phyloP scores from a whole-genome alignment of 208 protist genomes.

The Leishmania major region DNA sequence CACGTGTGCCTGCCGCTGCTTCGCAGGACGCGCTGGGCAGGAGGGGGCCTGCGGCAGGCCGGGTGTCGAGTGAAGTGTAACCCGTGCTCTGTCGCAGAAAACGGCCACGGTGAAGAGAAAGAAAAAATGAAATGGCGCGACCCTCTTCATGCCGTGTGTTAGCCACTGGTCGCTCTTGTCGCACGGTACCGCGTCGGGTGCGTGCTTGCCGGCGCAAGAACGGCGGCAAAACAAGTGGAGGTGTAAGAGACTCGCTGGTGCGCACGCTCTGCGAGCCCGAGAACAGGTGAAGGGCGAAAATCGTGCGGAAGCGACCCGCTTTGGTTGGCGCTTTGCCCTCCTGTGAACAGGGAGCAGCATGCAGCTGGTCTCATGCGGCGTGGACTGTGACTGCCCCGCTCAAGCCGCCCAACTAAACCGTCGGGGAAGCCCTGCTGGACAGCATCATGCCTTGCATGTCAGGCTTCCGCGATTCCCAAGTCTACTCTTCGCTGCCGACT shows the following conservation, averaged over 20 bases:
- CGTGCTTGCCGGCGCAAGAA: neutral
- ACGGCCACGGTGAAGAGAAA: accelerated
- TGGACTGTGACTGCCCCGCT: too few relatives aligned
- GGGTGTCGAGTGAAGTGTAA: neutral
- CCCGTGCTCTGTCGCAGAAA: neutral
- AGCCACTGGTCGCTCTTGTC: neutral
- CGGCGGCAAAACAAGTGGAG: neutral
- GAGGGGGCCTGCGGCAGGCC: neutral
- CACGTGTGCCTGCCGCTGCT: too few relatives aligned
- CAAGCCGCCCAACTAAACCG: too few relatives aligned
- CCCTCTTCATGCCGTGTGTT: neutral
- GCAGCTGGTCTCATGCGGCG: too few relatives aligned
- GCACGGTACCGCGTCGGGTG: too few relatives aligned
- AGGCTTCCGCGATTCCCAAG: neutral
- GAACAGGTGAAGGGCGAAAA: too few relatives aligned
- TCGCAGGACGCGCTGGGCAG: neutral
- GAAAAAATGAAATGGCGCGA: neutral
- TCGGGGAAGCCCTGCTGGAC: too few relatives aligned
- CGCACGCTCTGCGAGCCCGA: neutral
- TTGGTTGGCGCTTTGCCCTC: neutral
- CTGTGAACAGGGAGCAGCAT: neutral
- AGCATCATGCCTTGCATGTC: too few relatives aligned
- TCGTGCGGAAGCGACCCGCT: too few relatives aligned
- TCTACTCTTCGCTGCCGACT: neutral
- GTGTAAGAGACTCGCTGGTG: neutral